Percentiles rank a stretch among this genome's conserved stretches.
These are phyloP conservation scores for Zygnema circumcarinatum DNA, from an alignment of 139 green algal species.

Conservation along the genomic window DNA sequence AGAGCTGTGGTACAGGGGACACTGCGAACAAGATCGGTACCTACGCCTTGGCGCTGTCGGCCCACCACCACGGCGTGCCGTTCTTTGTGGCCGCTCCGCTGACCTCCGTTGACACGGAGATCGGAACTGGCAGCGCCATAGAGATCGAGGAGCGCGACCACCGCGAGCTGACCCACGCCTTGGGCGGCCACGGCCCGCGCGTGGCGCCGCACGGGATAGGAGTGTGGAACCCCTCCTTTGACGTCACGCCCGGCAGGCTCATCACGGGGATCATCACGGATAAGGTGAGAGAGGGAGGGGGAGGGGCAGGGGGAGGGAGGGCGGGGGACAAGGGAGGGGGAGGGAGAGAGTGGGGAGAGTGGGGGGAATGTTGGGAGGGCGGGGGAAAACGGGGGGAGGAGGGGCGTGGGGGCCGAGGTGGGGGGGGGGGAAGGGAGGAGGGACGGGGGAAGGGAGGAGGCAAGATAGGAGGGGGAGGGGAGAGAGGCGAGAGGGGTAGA, in stretches of 20 bases:
- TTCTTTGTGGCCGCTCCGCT: conserved; percentile 94
- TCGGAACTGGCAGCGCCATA: conserved; percentile 76
- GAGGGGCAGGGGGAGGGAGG: background rate
- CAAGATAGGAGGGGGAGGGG: too few relatives aligned
- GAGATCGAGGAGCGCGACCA: conserved; percentile 74
- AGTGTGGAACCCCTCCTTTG: conserved; percentile 95
- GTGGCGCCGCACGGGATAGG: conserved; percentile 80
- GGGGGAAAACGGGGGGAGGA: too few relatives aligned
- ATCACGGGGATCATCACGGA: conserved; percentile 97
- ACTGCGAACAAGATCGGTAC: conserved; percentile 89
- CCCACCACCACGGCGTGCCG: conserved; percentile 75
- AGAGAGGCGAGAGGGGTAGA: too few relatives aligned
- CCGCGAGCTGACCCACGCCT: conserved; percentile 77
- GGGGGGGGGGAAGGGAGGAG: too few relatives aligned
- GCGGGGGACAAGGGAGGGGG: too few relatives aligned
- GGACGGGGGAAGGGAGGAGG: too few relatives aligned
- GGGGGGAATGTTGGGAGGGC: too few relatives aligned
- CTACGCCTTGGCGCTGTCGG: conserved; percentile 71
- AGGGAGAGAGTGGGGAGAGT: too few relatives aligned
- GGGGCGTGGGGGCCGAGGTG: too few relatives aligned
- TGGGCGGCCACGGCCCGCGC: conserved; percentile 24
- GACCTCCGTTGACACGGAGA: conserved; percentile 84
- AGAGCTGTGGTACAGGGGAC: conserved; percentile 52
- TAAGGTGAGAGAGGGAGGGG: too few relatives aligned
- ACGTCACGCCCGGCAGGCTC: conserved; percentile 84